Evolutionary conservation across 805 yeast genomes (phyloP).

Genomic region (Osmozyma mogii): DNA sequence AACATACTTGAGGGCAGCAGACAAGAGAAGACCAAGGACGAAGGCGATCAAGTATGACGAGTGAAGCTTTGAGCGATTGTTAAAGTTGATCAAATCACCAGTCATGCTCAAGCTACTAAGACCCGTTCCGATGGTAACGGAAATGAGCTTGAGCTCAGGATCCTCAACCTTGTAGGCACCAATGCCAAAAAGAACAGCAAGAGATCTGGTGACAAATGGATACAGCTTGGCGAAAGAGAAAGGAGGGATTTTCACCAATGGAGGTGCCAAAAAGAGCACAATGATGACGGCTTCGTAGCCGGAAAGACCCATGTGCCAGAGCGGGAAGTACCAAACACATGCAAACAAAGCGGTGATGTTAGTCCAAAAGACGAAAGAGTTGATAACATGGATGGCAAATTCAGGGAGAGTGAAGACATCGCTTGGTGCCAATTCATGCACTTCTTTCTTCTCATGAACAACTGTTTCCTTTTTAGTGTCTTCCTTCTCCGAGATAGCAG

Average conservation of each 20-base stretch:
- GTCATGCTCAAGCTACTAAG: conserved; percentile 56
- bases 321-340: conserved; percentile 93
- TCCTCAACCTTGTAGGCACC: conserved; percentile 63
- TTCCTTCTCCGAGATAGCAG: conserved; percentile 2
- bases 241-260: conserved; percentile 39
- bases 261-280: conserved; percentile 49
- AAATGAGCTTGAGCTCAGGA: conserved; percentile 65
- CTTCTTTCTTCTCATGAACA: neutral
- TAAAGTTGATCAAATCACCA: conserved; percentile 37
- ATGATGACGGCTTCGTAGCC: conserved; percentile 77
- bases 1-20: conserved; percentile 69
- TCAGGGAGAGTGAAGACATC: conserved; percentile 29
- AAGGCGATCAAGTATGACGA: conserved; percentile 49
- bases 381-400: conserved; percentile 41
- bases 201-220: conserved; percentile 49
- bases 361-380: conserved; percentile 82
- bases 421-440: conserved; percentile 5
- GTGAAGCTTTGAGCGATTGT: conserved; percentile 21
- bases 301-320: conserved; percentile 96
- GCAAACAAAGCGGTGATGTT: conserved; percentile 71
- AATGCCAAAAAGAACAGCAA: conserved; percentile 57
- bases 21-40: conserved; percentile 61
- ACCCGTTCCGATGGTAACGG: conserved; percentile 58
- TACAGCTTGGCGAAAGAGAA: conserved; percentile 21
- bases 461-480: conserved; percentile 1